Base-by-base conservation (phyloP, 2,329 filamentous ascomycete genomes). In the Cordyceps cicadae region DNA sequence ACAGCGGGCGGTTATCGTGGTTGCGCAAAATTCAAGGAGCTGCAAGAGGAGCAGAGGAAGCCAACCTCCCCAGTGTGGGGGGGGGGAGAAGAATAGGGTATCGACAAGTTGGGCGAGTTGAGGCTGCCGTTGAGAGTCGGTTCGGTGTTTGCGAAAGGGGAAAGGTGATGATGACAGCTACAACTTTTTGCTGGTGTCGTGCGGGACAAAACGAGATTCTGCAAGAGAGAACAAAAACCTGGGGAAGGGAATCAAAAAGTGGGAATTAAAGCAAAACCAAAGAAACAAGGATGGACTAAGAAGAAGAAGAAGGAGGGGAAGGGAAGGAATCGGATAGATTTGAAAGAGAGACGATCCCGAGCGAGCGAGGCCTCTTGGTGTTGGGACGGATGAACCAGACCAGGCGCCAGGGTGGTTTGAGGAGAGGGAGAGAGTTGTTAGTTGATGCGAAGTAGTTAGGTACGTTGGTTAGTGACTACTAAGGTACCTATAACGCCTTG, bases 251-350 rank as follows among this genome's bases (percentile, higher is more conserved):
- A 41, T 14, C 24, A 14, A 50, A 58, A 51, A 58, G 55, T 51
- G 46, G 48, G 43, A 51, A 58, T 58, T 19, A 41, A 19, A 45
- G 3, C 4, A 46, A 39, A 51, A 58, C 51, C n/a, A 41, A 19
- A 45, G 3, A 17, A 46, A 39, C 51, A 51, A 51, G 48, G 24
- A 51, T 58, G 46, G 17, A 41, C 49, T 26, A 19, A 51, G 34
- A 50, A 15, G 39, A 51, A 51, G 34, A 24, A 34, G 24, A n/a
- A n/a, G n/a, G n/a, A n/a, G 55, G 37, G 48, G 48, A 43, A 58
- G 55, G 48, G 43, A 51, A 50, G 55, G 55, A 48, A 51, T 50
- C 48, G 55, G 48, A 51, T 51, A 51, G 46, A 50, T 58, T 50
- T 58, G 34, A 50, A 58, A 43, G 46, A 58, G 46, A 51, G 55